A percentile compares a stretch with the other conserved stretches of the same genome.
Conservation (phyloP, 805 yeast species). For the Scheffersomyces stipitis region DNA sequence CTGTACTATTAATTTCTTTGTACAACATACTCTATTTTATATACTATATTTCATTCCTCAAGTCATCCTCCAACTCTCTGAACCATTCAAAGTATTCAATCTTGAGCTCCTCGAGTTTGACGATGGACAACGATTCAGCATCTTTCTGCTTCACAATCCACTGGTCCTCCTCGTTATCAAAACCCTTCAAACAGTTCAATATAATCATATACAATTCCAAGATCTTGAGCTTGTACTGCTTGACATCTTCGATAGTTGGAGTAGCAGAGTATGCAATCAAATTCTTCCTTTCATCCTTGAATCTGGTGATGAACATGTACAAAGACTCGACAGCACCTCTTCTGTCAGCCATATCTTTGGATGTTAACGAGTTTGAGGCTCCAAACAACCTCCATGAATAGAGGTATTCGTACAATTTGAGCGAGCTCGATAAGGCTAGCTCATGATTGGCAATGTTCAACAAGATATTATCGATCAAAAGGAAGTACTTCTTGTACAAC, state of each 20-base stretch:
- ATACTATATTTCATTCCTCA: slow-evolving; percentile 4
- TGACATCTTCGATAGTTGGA: slow-evolving; percentile 19
- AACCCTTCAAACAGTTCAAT: slow-evolving; percentile 36
- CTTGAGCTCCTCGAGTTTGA: slow-evolving; percentile 28
- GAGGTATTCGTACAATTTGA: slow-evolving; percentile 36
- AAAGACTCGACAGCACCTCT: slow-evolving; percentile 47
- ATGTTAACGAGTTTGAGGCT: slow-evolving; percentile 8
- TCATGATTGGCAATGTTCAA: slow-evolving; percentile 33
- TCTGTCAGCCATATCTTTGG: slow-evolving; percentile 25
- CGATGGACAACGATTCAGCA: slow-evolving; percentile 14
- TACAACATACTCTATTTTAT: too few relatives aligned
- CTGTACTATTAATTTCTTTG: slow-evolving; percentile 1
- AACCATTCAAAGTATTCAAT: slow-evolving; percentile 38
- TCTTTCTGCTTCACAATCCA: slow-evolving; percentile 32
- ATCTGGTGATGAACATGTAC: slow-evolving; percentile 36
- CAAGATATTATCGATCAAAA: slow-evolving; percentile 33
- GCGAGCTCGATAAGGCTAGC: slow-evolving; percentile 25
- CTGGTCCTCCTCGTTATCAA: slow-evolving; percentile 31
- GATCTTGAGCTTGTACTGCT: slow-evolving; percentile 36
- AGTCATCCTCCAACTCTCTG: slow-evolving; percentile 28
- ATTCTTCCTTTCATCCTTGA: slow-evolving; percentile 24
- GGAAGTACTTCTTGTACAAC: slow-evolving; percentile 24
- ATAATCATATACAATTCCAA: slow-evolving; percentile 43
- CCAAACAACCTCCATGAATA: slow-evolving; percentile 44
- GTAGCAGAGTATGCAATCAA: slow-evolving; percentile 9